phyloP scores from a whole-genome alignment of 208 protist species.

The Wallacemonas rigidus region DNA sequence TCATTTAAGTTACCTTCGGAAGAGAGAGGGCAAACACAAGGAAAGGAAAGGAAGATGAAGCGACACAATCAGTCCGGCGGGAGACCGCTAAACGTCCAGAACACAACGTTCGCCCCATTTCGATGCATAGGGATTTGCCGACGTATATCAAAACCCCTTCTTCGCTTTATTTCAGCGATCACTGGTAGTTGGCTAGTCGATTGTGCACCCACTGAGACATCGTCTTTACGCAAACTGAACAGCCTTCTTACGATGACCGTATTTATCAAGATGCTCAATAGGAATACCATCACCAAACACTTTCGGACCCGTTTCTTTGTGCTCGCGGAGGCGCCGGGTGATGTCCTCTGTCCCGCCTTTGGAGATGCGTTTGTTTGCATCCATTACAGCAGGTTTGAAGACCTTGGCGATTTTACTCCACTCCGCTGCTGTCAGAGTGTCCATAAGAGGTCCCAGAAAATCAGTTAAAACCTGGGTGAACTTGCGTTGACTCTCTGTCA shows the following conservation, averaged over 20 bases:
- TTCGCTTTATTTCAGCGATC: too few species aligned
- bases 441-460: slow-evolving; percentile 61
- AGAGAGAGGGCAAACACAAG: too few species aligned
- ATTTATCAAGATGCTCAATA: slow-evolving; percentile 77
- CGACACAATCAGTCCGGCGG: too few species aligned
- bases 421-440: slow-evolving; percentile 75
- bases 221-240: slow-evolving; percentile 24
- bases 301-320: slow-evolving; percentile 14
- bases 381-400: slow-evolving; percentile 67
- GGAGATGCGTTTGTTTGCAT: slow-evolving; percentile 58
- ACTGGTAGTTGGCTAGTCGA: too few species aligned
- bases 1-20: too few species aligned
- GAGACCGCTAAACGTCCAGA: too few species aligned
- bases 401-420: slow-evolving; percentile 35
- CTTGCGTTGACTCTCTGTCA: slow-evolving; percentile 31
- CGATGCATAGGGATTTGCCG: too few species aligned
- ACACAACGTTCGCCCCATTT: too few species aligned
- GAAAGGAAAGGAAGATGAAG: too few species aligned
- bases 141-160: too few species aligned
- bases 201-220: background rate
- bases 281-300: slow-evolving; percentile 56
- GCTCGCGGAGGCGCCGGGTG: slow-evolving; percentile 6
- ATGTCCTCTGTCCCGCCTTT: slow-evolving; percentile 34
- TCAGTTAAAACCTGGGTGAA: slow-evolving; percentile 54
- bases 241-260: slow-evolving; percentile 52